Conservation (phyloP, 2,329 filamentous ascomycete species). For the Dactylellina drechsleri region DNA sequence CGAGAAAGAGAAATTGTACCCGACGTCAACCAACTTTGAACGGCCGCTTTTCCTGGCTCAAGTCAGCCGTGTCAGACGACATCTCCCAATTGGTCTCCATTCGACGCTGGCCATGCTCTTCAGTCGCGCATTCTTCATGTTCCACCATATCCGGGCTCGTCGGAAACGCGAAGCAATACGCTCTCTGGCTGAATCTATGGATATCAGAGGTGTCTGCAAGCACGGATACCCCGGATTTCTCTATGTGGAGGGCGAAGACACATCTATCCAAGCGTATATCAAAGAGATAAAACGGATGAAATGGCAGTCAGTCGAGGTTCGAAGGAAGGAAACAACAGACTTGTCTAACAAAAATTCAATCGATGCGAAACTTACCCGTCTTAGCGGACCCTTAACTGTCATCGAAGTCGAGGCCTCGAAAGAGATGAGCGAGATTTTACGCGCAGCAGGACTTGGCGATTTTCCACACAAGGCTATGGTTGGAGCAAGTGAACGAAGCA, state of each 20-base stretch:
- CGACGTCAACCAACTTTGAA: constrained; percentile 22
- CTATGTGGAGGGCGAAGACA: constrained; percentile 44
- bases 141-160: constrained; percentile 45
- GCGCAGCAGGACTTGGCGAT: constrained; percentile 31
- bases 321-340: constrained; percentile 25
- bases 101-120: constrained; percentile 20
- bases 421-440: constrained; percentile 44
- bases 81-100: not conserved
- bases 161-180: constrained; percentile 35
- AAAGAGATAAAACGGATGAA: constrained; percentile 52
- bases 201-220: constrained; percentile 47
- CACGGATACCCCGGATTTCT: constrained; percentile 48
- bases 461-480: constrained; percentile 49
- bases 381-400: constrained; percentile 34
- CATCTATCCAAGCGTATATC: constrained; percentile 24
- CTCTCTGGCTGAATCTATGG: constrained; percentile 32
- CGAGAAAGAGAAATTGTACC: constrained; percentile 37
- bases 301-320: constrained; percentile 51
- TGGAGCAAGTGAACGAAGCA: not conserved
- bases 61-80: constrained; percentile 8
- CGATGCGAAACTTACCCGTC: not conserved
- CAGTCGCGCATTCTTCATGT: constrained; percentile 43
- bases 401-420: constrained; percentile 42
- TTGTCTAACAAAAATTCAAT: not conserved
- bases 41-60: not conserved